Conservation (phyloP, 148 eudicot genomes). For the Salicornia ramosissima region DNA sequence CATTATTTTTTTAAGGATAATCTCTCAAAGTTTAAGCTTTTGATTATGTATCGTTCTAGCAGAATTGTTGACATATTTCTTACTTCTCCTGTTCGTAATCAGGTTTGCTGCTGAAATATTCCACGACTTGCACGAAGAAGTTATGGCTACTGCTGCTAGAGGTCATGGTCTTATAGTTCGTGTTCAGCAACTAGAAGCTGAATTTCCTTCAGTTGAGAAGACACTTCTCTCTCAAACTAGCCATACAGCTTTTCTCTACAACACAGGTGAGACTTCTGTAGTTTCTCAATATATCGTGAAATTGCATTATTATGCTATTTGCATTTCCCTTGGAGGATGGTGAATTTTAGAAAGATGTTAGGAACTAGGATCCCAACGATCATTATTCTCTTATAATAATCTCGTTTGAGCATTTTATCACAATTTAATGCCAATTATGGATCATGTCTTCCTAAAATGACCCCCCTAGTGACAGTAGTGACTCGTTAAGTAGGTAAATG, state of each 20-base stretch:
- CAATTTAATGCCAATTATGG: too few relatives aligned
- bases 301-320: neutral
- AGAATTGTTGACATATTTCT: conserved; percentile 14
- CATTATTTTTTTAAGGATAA: neutral
- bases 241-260: conserved; percentile 68
- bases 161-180: conserved; percentile 76
- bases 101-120: conserved; percentile 99
- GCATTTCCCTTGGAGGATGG: conserved; percentile 5
- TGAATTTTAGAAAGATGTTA: neutral
- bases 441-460: too few relatives aligned
- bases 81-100: conserved; percentile 25
- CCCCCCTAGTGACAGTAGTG: too few relatives aligned
- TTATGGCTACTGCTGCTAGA: conserved; percentile 82
- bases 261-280: conserved; percentile 45
- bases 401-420: too few relatives aligned
- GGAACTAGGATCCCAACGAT: too few relatives aligned
- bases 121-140: conserved; percentile 93
- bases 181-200: conserved; percentile 87
- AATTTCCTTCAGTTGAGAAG: conserved; percentile 73
- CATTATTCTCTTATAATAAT: too few relatives aligned
- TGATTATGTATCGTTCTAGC: neutral
- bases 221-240: conserved; percentile 75
- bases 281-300: neutral
- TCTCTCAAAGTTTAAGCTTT: neutral
- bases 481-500: too few relatives aligned